These are phyloP conservation scores for Schwanniomyces etchellsii DNA, from an alignment of 1,139 yeast species.

Conservation along the genomic window DNA sequence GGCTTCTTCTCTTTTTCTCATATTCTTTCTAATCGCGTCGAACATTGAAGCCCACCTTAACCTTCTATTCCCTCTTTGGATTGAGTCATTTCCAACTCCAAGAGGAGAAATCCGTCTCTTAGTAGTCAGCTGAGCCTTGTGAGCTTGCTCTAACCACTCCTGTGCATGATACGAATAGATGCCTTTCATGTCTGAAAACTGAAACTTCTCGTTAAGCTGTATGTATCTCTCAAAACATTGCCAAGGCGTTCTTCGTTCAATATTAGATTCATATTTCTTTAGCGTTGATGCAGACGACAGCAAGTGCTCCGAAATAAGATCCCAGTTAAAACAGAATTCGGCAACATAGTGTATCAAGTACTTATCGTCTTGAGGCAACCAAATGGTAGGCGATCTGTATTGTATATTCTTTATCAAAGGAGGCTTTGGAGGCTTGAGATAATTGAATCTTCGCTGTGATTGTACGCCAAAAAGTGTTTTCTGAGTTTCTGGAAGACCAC, in stretches of 20 bases:
- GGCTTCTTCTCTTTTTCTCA: constrained; percentile 73
- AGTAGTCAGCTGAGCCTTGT: constrained; percentile 79
- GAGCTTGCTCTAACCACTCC: constrained; percentile 89
- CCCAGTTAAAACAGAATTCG: constrained; percentile 92
- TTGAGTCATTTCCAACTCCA: constrained; percentile 86
- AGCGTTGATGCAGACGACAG: constrained; percentile 52
- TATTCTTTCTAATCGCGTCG: constrained; percentile 87
- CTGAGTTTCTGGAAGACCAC: constrained; percentile 38
- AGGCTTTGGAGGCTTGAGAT: constrained; percentile 80
- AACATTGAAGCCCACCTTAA: constrained; percentile 93
- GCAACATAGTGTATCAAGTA: constrained; percentile 74
- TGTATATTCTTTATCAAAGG: constrained; percentile 77
- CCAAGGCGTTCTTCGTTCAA: constrained; percentile 97
- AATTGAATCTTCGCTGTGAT: constrained; percentile 54
- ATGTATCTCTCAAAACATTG: constrained; percentile 96
- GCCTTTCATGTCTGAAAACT: constrained; percentile 83
- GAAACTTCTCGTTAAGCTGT: constrained; percentile 85
- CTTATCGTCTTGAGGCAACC: constrained; percentile 94
- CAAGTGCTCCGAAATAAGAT: constrained; percentile 75
- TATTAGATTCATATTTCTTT: constrained; percentile 71
- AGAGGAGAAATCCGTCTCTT: constrained; percentile 85
- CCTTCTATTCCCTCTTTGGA: constrained; percentile 86
- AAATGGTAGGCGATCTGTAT: constrained; percentile 82
- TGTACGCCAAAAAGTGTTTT: constrained; percentile 57
- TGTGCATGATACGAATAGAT: constrained; percentile 79